These are phyloP conservation scores for Priceomyces fermenticarens DNA, from an alignment of 805 yeast genomes.

Conservation along the genomic window DNA sequence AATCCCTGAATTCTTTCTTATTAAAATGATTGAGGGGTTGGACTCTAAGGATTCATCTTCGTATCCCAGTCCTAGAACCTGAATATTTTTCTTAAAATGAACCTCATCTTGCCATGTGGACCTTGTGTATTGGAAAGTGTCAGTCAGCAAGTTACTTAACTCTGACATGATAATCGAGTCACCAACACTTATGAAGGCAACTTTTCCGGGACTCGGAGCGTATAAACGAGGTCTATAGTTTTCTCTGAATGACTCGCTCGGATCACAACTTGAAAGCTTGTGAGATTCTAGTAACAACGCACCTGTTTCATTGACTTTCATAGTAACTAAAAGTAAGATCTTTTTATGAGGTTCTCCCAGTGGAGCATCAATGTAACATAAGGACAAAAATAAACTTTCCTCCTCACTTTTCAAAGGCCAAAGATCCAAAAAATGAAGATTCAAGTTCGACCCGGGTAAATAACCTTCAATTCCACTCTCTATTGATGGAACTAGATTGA, in stretches of 20 bases:
- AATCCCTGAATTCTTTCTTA: slow-evolving; percentile 60
- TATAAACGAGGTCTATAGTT: slow-evolving; percentile 43
- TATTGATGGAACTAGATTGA: slow-evolving; percentile 26
- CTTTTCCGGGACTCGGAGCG: slow-evolving; percentile 55
- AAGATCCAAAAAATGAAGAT: slow-evolving; percentile 60
- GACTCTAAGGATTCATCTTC: slow-evolving; percentile 34
- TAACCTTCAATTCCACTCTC: slow-evolving; percentile 40
- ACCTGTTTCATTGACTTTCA: slow-evolving; percentile 49
- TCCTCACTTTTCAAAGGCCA: slow-evolving; percentile 43
- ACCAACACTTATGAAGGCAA: slow-evolving; percentile 60
- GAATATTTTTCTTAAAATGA: slow-evolving; percentile 49
- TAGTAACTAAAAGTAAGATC: slow-evolving; percentile 49
- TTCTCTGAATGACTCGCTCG: slow-evolving; percentile 7
- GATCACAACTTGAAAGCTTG: slow-evolving; percentile 47
- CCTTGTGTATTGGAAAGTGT: slow-evolving; percentile 25
- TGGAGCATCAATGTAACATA: slow-evolving; percentile 20
- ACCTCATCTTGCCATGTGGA: slow-evolving; percentile 83
- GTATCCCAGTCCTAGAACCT: slow-evolving; percentile 58
- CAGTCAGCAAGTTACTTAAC: slow-evolving; percentile 29
- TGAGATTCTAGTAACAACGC: slow-evolving; percentile 62
- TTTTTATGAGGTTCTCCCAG: slow-evolving; percentile 13
- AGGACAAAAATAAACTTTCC: slow-evolving; percentile 43
- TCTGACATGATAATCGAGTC: slow-evolving; percentile 68
- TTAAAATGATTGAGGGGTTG: slow-evolving; percentile 43
- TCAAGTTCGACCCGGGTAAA: slow-evolving; percentile 42